Evolutionary conservation across 148 eudicot genomes (phyloP).

Genomic region (Vaccinium macrocarpon): DNA sequence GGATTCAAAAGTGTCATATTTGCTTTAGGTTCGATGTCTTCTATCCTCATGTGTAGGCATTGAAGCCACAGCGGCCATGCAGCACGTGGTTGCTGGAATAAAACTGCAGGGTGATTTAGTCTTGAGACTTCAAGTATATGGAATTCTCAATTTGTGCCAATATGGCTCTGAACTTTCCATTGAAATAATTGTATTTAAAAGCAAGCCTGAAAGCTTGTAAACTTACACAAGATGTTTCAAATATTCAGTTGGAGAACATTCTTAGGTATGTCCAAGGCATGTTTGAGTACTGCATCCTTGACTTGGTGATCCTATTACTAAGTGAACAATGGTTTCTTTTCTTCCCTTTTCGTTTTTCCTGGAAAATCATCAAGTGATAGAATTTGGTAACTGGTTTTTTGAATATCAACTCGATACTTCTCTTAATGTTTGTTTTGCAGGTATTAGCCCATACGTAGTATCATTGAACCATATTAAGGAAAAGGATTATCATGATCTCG

Average conservation of each 20-base stretch:
- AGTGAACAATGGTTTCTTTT: not conserved
- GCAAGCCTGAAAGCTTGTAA: not conserved
- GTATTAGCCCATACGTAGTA: slow-evolving; percentile 3
- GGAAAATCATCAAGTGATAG: not conserved
- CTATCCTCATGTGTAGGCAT: not conserved
- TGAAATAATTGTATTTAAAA: not conserved
- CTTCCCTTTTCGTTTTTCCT: not conserved
- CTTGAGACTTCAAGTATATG: not conserved
- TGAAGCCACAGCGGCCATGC: not conserved
- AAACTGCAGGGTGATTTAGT: not conserved
- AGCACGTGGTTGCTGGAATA: not conserved
- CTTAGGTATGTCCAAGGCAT: not conserved
- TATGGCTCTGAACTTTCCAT: not conserved
- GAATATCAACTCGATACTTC: not conserved
- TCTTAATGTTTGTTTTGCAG: slow-evolving; percentile 3
- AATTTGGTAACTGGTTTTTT: not conserved
- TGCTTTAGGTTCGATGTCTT: not conserved
- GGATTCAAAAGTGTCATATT: not conserved
- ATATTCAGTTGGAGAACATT: not conserved
- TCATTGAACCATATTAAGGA: slow-evolving; percentile 10
- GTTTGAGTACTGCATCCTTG: not conserved
- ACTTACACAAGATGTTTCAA: not conserved
- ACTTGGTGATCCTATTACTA: not conserved
- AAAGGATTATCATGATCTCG: slow-evolving; percentile 12
- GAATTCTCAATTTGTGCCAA: not conserved